Evolutionary conservation across 116 monocot genomes (phyloP), one percentile per base, ranked within the genome.

Genomic region (Papilionanthe hybrid): DNA sequence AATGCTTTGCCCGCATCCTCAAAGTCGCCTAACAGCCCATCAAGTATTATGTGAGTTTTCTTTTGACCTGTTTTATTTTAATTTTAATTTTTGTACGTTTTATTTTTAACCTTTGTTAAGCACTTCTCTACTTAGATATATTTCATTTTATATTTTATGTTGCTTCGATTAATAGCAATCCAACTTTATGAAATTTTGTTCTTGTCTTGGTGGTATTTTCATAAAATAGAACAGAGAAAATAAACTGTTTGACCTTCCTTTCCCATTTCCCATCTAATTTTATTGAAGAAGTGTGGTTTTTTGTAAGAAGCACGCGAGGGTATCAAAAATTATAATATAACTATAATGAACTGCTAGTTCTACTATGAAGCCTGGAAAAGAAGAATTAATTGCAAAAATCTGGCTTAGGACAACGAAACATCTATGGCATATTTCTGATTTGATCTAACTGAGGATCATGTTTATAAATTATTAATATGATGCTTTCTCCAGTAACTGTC

Each of bases 11-110:
- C 78, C 84, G 56, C 81, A 58, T 49, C 85, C 90, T 66, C 81
- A 79, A 68, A 85, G 90, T 41, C 90, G 92, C 57, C 79, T 88
- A 55, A 92, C 90, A 60, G 92, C 92, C 49, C 86, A 90, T 82
- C 79, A 88, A 88, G 92, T 92, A 28, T 77, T 92, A 74, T 88
- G 92, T 92, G 82, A 76, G 92, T 79, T 44, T 18, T 28, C 9
- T 27, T 5, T 58, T 22, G n/a, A 37, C 37, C 37, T 37, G 1
- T 37, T 37, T 37, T 37, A 37, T 37, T 37, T 37, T 37, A 37
- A 37, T 37, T 37, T 37, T 37, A 37, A 37, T 3, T 37, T 37
- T 37, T 37, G 32, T 32, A 32, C 1, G 32, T 32, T 32, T 22
- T 28, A 28, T 67, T 69, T 69, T 69, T 32, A 4, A 15, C 30